These are phyloP conservation scores for Rhodomyrtus tomentosa DNA, from an alignment of 345 rosid species.

Conservation along the genomic window DNA sequence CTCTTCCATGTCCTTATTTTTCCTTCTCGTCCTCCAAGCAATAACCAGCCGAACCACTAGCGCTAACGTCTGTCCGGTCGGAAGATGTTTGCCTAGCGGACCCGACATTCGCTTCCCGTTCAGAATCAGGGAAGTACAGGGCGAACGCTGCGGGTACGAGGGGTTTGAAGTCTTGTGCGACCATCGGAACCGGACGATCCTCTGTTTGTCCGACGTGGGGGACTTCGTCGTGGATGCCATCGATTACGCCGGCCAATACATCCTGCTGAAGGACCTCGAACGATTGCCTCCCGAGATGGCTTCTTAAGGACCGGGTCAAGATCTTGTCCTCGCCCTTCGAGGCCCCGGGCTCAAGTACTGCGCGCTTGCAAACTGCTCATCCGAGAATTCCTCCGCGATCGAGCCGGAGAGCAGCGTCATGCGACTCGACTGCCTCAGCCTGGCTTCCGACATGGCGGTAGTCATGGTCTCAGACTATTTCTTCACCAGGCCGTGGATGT, in stretches of 20 bases:
- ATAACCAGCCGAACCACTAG: neutral
- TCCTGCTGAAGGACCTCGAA: neutral
- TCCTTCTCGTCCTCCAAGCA: neutral
- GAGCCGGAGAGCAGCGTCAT: neutral
- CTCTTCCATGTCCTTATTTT: neutral
- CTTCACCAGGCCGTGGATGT: neutral
- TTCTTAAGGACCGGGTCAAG: neutral
- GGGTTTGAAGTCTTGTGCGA: neutral
- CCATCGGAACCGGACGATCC: neutral
- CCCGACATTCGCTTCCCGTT: neutral
- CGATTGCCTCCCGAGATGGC: neutral
- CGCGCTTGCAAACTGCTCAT: neutral
- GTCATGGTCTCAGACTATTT: neutral
- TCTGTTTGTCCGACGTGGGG: neutral
- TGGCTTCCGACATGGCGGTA: neutral
- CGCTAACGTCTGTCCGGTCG: neutral
- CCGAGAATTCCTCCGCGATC: neutral
- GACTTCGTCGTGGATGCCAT: neutral
- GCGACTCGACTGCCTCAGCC: neutral
- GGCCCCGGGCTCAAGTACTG: fast-evolving
- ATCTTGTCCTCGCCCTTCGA: neutral
- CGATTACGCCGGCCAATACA: neutral
- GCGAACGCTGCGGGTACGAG: neutral
- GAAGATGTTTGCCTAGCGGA: neutral
- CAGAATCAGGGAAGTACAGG: neutral